Percentiles rank a stretch among this genome's conserved stretches.
Conservation (phyloP, 2,329 filamentous ascomycete genomes). For the Alternaria longipes region DNA sequence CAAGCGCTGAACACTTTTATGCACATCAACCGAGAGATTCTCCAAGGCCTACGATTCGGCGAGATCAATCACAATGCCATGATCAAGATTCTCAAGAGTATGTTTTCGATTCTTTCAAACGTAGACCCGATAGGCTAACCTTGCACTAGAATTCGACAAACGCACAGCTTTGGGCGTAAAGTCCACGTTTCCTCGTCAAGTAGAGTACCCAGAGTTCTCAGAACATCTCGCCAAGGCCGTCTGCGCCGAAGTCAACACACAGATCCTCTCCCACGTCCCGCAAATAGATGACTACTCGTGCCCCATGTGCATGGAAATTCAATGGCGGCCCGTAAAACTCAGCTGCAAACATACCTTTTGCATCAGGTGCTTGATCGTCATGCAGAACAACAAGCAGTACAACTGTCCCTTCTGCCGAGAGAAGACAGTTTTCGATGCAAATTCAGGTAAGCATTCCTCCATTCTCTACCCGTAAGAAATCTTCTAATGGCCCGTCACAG, state of each 20-base stretch:
- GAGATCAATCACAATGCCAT: conserved; percentile 83
- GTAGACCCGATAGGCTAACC: neutral
- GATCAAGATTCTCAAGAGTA: conserved; percentile 85
- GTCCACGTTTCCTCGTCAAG: conserved; percentile 66
- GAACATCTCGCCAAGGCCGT: conserved; percentile 77
- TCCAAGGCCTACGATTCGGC: conserved; percentile 83
- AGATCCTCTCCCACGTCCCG: conserved; percentile 77
- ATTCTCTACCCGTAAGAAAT: neutral
- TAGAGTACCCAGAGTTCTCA: conserved; percentile 66
- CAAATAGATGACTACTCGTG: conserved; percentile 87
- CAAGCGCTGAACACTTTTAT: conserved; percentile 74
- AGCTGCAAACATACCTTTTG: conserved; percentile 82
- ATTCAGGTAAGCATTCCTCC: conserved; percentile 62
- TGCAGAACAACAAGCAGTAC: conserved; percentile 74
- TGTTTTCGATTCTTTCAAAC: conserved; percentile 27
- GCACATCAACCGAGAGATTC: conserved; percentile 75
- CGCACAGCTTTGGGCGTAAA: conserved; percentile 77
- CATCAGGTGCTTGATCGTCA: conserved; percentile 81
- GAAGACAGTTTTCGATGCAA: conserved; percentile 74
- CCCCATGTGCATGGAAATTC: conserved; percentile 79
- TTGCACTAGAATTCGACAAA: conserved; percentile 78
- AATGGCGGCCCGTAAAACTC: conserved; percentile 82
- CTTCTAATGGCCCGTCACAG: conserved; percentile 49
- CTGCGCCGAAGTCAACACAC: conserved; percentile 75
- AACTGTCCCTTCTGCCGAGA: conserved; percentile 80